Percentiles rank a stretch among this genome's conserved stretches.
phyloP scores from a whole-genome alignment of 1,139 yeast species.

The Pichia sp. region DNA sequence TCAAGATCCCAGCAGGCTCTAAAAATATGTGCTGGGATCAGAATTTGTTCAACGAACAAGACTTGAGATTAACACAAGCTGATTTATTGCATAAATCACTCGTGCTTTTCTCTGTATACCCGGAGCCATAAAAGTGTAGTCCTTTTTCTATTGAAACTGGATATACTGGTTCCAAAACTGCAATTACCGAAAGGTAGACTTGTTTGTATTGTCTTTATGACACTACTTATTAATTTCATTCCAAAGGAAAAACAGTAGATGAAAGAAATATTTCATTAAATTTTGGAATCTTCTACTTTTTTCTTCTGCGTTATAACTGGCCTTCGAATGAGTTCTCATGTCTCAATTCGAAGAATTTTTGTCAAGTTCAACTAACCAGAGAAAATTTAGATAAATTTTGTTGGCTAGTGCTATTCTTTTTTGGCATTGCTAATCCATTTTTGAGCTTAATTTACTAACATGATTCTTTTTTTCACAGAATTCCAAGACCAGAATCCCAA shows the following conservation, averaged over 20 bases:
- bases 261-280: slow-evolving; percentile 7
- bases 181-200: slow-evolving; percentile 9
- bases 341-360: slow-evolving; percentile 25
- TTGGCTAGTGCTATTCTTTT: slow-evolving; percentile 1
- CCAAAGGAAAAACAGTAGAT: slow-evolving; percentile 27
- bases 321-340: slow-evolving; percentile 22
- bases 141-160: slow-evolving; percentile 13
- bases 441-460: slow-evolving; percentile 13
- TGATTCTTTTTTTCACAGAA: slow-evolving; percentile 28
- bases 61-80: slow-evolving; percentile 27
- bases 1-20: slow-evolving; percentile 4
- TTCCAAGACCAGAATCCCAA: slow-evolving; percentile 78
- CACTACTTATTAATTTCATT: slow-evolving; percentile 27
- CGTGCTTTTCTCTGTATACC: slow-evolving; percentile 27
- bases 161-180: slow-evolving; percentile 4
- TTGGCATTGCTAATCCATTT: neutral
- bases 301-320: slow-evolving; percentile 27
- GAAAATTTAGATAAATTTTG: slow-evolving; percentile 8
- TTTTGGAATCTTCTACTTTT: slow-evolving; percentile 16
- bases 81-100: slow-evolving; percentile 13
- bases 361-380: slow-evolving; percentile 8
- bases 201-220: slow-evolving; percentile 5
- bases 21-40: slow-evolving; percentile 2
- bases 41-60: slow-evolving; percentile 6
- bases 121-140: slow-evolving; percentile 17